Conservation (phyloP, 2,329 filamentous ascomycete genomes). For the Talaromyces albobiverticillius region DNA sequence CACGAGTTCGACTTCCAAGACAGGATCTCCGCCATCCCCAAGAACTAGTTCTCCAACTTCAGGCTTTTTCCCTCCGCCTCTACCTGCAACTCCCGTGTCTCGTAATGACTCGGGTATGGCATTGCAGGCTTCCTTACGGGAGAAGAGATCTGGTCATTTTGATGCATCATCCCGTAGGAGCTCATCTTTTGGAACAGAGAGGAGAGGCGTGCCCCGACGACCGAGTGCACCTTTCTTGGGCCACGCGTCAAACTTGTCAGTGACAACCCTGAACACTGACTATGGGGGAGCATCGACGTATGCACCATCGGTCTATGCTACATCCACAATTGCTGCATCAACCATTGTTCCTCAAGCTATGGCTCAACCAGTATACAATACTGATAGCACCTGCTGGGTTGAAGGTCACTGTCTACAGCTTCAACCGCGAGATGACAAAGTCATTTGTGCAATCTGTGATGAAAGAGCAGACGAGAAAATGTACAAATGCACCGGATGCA, state of each 20-base stretch:
- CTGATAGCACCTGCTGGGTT: conserved; percentile 43
- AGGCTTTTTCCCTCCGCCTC: conserved; percentile 70
- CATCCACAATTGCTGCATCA: conserved; percentile 50
- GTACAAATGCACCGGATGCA: conserved; percentile 49
- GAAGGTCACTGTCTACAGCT: conserved; percentile 50
- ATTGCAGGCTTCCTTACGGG: conserved; percentile 77
- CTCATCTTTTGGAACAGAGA: conserved; percentile 85
- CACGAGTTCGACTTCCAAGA: conserved; percentile 60
- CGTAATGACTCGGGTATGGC: conserved; percentile 90
- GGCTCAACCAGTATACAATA: conserved; percentile 38
- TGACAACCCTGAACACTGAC: conserved; percentile 44
- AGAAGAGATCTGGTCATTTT: conserved; percentile 94
- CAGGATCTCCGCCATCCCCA: conserved; percentile 56
- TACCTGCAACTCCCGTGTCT: conserved; percentile 76
- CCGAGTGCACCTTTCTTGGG: conserved; percentile 72
- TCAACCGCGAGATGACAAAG: conserved; percentile 42
- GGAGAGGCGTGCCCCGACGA: conserved; percentile 52
- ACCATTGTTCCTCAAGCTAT: conserved; percentile 48
- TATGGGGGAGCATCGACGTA: conserved; percentile 41
- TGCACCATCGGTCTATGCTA: conserved; percentile 49
- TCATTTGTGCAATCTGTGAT: conserved; percentile 48
- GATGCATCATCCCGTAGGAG: conserved; percentile 78
- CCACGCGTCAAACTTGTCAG: conserved; percentile 50
- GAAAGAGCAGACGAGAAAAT: conserved; percentile 59
- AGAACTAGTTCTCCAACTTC: conserved; percentile 70